Evolutionary conservation across 768 basidiomycete species (phyloP).

Genomic region (Trametopsis cervina): DNA sequence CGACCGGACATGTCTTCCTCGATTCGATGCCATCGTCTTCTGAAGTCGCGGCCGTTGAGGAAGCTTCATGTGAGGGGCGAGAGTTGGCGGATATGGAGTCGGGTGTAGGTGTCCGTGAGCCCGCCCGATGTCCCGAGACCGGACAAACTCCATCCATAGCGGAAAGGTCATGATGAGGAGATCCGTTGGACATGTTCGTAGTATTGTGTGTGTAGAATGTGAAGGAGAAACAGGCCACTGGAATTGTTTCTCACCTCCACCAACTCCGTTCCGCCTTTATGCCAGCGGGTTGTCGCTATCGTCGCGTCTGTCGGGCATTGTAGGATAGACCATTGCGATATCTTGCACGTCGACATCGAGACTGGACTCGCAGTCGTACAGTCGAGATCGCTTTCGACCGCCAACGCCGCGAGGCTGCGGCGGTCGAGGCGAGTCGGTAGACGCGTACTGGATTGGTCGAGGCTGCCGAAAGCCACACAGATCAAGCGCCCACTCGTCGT

Average conservation of each 20-base stretch:
- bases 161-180: background rate
- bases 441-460: slow-evolving; percentile 7
- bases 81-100: background rate
- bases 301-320: background rate
- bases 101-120: background rate
- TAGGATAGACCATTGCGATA: background rate
- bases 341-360: background rate
- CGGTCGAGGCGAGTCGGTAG: slow-evolving; percentile 1
- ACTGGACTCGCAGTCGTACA: background rate
- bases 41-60: background rate
- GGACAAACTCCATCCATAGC: slow-evolving; percentile 7
- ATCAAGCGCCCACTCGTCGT: too few relatives aligned
- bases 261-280: background rate
- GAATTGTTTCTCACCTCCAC: background rate
- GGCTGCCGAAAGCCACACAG: slow-evolving; percentile 2
- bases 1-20: slow-evolving; percentile 10
- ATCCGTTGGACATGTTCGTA: background rate
- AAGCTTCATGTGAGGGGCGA: background rate
- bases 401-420: background rate
- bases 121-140: background rate
- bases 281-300: background rate
- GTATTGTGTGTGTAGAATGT: background rate
- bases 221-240: background rate
- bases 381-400: slow-evolving; percentile 2
- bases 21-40: background rate